Conservation (phyloP, 225 moss, liverwort and hornwort species). For the Pleurozium schreberi region DNA sequence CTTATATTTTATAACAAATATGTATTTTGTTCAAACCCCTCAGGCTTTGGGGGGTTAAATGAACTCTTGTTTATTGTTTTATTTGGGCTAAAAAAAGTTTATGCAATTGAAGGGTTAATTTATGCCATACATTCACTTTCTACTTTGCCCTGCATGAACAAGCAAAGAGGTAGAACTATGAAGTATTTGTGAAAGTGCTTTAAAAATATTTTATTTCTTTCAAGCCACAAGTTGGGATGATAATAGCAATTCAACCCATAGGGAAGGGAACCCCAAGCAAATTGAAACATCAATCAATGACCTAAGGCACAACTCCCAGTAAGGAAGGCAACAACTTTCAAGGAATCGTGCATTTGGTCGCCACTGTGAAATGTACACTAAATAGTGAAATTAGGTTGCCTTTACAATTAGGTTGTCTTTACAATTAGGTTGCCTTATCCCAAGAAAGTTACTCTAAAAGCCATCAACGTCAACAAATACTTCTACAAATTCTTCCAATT, state of each 20-base stretch:
- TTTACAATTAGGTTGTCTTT: no score
- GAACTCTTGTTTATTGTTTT: neutral
- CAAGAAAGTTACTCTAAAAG: no score
- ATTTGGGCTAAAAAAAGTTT: neutral
- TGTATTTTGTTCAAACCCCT: no score
- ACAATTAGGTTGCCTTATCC: no score
- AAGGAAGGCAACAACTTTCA: neutral
- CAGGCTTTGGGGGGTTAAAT: neutral
- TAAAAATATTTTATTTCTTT: neutral
- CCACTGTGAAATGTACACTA: no score
- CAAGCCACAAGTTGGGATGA: neutral
- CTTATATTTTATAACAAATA: no score
- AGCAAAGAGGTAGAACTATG: neutral
- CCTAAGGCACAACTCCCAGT: neutral
- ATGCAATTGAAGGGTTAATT: neutral
- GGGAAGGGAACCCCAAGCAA: neutral
- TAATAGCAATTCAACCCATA: neutral
- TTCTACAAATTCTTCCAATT: no score
- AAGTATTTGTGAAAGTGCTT: neutral
- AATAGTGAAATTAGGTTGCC: no score
- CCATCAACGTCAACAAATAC: no score
- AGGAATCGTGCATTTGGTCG: neutral
- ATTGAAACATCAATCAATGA: neutral
- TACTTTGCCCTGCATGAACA: neutral
- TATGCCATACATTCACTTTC: neutral